Evolutionary conservation across 164 flowering plant genomes (phyloP), one percentile per base, ranked within the genome.

Genomic region (Liquidambar formosana): DNA sequence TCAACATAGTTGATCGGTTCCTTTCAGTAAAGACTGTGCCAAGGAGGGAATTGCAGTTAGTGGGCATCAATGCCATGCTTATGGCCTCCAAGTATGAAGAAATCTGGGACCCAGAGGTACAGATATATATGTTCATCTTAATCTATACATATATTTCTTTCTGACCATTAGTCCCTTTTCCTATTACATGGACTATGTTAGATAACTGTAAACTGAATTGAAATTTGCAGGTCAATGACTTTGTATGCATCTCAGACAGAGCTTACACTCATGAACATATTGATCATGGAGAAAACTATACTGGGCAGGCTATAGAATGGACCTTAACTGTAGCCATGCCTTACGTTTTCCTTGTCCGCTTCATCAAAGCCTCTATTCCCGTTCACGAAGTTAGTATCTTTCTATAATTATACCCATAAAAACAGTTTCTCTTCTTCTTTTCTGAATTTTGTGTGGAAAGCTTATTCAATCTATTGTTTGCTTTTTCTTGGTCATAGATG

Each of bases 21-120:
- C 91, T 95, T 3, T 79, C 97, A 0, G 45, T 67, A 12, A 83
- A 86, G 76, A 51, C 62, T 0, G 88, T 88, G 4, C 67, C 75
- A 0, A 86, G 94, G 65, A 86, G 72, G 66, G 97, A 95, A 67
- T 51, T 93, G 64, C 98, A 95, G 81, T 70, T 91, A 45, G 75
- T 90, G 8, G 99, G 99, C 62, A 79, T 95, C 4, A 71, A 92
- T 64, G 86, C 97, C 14, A 87, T 89, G 90, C 93, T 94, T 4
- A 83, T 85, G 1, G 97, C 97, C 66, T 88, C 92, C 70, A 95
- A 95, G 62, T 93, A 95, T 65, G 99, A 95, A 70, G 99, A 95
- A 74, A 93, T 95, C 27, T 95, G 99, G 94, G 91, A 94, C 13
- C 99, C 97, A 63, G 89, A 92, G 89, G 92, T 89, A 52, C n/a